Evolutionary conservation across 2,329 filamentous ascomycete genomes (phyloP).

Genomic region (Colletotrichum eleusines): DNA sequence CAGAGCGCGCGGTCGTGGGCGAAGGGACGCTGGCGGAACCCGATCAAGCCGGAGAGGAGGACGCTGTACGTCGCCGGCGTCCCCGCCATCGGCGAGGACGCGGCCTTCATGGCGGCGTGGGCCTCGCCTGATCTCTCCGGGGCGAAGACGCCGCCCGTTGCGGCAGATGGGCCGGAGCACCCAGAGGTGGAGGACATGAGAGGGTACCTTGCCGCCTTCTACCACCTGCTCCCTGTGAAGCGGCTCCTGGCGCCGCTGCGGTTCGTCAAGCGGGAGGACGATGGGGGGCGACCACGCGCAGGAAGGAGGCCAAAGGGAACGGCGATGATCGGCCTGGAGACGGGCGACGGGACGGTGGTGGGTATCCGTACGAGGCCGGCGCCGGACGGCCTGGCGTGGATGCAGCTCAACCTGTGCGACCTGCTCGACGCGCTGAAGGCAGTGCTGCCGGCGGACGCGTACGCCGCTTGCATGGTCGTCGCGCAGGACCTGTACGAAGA

Average conservation of each 20-base stretch:
- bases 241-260: conserved; percentile 53
- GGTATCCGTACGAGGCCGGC: conserved; percentile 64
- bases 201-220: conserved; percentile 60
- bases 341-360: conserved; percentile 51
- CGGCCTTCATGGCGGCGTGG: conserved; percentile 58
- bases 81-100: conserved; percentile 56
- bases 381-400: conserved; percentile 59
- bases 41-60: conserved; percentile 57
- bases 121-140: conserved; percentile 45
- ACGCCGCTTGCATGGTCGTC: conserved; percentile 67
- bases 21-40: conserved; percentile 59
- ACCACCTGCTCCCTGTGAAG: conserved; percentile 65
- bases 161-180: conserved; percentile 38
- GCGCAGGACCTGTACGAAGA: conserved; percentile 75
- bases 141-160: not conserved
- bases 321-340: conserved; percentile 58
- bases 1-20: conserved; percentile 68
- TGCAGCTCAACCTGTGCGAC: conserved; percentile 71
- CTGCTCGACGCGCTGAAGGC: conserved; percentile 68
- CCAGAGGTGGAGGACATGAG: conserved; percentile 49
- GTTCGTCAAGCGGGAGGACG: conserved; percentile 63
- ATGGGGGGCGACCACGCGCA: conserved; percentile 25
- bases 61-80: conserved; percentile 66
- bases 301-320: conserved; percentile 27
- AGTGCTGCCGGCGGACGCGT: conserved; percentile 68